Evolutionary conservation across 768 basidiomycete genomes (phyloP), one percentile per base, ranked within the genome.

Genomic region (Leucocoprinus sp.): DNA sequence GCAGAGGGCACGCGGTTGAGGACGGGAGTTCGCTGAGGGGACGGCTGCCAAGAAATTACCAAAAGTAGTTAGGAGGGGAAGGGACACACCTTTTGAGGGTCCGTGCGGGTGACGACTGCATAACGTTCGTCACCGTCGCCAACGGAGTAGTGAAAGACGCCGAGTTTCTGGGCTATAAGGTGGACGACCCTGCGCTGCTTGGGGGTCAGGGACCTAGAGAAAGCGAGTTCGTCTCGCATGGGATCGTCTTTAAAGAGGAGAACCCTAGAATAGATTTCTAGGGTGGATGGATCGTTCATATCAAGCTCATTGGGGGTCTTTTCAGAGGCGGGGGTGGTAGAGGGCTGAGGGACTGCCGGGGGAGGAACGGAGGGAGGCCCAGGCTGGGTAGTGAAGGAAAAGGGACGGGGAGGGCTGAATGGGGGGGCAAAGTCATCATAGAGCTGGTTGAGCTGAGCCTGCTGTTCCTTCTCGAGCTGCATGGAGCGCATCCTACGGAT

Each of bases 251-350:
- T 97, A 81, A 99, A 99, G 29, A 98, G 72, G 29, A 98, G 69
- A 52, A 97, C 88, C 54, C 93, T 78, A 39, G 96, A 97, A 62
- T 98, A 98, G 54, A 99, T 96, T 64, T 98, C 95, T 54, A 99
- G 70, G 7, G 93, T 95, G 21, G 85, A 82, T 3, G 95, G 85
- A 61, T 99, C 96, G 56, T 98, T 98, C 55, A 98, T 71, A 63
- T 99, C 95, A 48, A 99, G 74, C 64, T 96, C 92, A 42, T 77
- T 71, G 18, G 71, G 11, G 21, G 68, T 66, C 55, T 86, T 86
- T 43, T 84, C 79, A 19, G 82, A 80, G 21, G 74, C 64, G 51
- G 83, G 77, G 8, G 85, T 76, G 14, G 70, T 60, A 9, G 81
- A 70, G 17, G 73, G 70, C 43, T 76, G 66, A 17, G 76, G 78